phyloP scores from a whole-genome alignment of 192 early-diverging fungal species.

The Gonapodya sp. region DNA sequence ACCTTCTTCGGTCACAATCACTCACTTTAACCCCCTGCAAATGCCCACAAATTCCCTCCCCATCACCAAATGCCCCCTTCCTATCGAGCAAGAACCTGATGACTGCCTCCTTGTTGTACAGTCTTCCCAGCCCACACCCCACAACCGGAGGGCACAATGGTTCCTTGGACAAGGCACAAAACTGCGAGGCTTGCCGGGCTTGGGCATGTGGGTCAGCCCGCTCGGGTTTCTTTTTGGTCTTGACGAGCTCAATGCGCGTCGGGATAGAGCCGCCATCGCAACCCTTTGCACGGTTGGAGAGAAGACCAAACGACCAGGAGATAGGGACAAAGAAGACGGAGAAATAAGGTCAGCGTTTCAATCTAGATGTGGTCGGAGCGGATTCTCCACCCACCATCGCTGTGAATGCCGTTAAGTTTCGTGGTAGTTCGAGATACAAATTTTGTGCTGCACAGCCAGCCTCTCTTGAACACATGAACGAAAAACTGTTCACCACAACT shows the following conservation, averaged over 20 bases:
- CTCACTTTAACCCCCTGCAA: conserved; percentile 51
- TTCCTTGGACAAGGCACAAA: conserved; percentile 70
- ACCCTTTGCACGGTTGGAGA: conserved; percentile 35
- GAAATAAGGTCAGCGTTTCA: too few species aligned
- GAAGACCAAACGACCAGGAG: too few species aligned
- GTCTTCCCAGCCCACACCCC: conserved; percentile 55
- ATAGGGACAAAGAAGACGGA: too few species aligned
- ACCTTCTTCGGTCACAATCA: too few species aligned
- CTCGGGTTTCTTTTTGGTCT: conserved; percentile 58
- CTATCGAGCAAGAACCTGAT: conserved; percentile 65
- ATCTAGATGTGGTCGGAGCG: too few species aligned
- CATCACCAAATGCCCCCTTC: conserved; percentile 59
- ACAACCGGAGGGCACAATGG: conserved; percentile 58
- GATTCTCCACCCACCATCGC: too few species aligned
- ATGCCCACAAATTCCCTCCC: conserved; percentile 62
- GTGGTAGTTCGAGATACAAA: too few species aligned
- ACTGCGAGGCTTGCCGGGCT: conserved; percentile 54
- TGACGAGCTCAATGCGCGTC: conserved; percentile 73
- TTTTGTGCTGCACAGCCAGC: too few species aligned
- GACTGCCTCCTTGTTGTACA: conserved; percentile 77
- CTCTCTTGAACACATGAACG: too few species aligned
- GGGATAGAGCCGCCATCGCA: conserved; percentile 88
- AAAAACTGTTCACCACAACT: too few species aligned
- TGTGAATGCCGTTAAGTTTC: too few species aligned
- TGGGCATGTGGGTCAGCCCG: conserved; percentile 56